Evolutionary conservation across 2,329 filamentous ascomycete species (phyloP).

Genomic region (Niveomyces coronatus): DNA sequence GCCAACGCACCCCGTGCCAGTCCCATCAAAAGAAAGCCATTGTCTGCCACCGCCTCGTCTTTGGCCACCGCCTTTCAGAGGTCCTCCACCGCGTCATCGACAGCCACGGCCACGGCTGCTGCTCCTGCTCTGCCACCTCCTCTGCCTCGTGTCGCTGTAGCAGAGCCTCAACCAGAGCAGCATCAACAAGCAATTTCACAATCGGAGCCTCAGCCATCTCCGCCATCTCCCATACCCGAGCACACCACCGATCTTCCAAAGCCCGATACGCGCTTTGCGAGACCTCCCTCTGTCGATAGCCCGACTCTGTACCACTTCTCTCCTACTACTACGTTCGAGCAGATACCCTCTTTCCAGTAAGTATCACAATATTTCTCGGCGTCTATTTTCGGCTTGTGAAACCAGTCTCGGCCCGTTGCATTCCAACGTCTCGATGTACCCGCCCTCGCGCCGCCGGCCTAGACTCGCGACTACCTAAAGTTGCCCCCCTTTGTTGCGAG

Average conservation of each 20-base stretch:
- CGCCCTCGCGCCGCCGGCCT: no score
- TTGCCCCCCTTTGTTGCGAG: no score
- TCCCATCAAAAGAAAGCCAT: slow-evolving; percentile 49
- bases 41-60: slow-evolving; percentile 45
- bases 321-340: slow-evolving; percentile 18
- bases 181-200: background rate
- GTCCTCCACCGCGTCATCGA: slow-evolving; percentile 19
- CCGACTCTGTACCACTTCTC: slow-evolving; percentile 51
- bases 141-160: slow-evolving; percentile 1
- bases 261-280: slow-evolving; percentile 44
- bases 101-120: background rate
- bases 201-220: background rate
- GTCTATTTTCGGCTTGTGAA: background rate
- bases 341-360: slow-evolving; percentile 7
- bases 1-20: slow-evolving; percentile 9
- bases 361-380: background rate
- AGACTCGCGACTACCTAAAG: no score
- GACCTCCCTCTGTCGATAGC: slow-evolving; percentile 47
- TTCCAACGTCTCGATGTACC: no score
- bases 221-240: slow-evolving; percentile 6
- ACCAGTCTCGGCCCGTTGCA: no score
- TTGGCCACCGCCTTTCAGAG: slow-evolving; percentile 29
- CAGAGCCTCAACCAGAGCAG: background rate
- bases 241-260: slow-evolving; percentile 30
- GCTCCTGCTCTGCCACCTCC: slow-evolving; percentile 5